Evolutionary conservation across 441 rosid genomes (phyloP).

Genomic region (Metrosideros polymorpha): DNA sequence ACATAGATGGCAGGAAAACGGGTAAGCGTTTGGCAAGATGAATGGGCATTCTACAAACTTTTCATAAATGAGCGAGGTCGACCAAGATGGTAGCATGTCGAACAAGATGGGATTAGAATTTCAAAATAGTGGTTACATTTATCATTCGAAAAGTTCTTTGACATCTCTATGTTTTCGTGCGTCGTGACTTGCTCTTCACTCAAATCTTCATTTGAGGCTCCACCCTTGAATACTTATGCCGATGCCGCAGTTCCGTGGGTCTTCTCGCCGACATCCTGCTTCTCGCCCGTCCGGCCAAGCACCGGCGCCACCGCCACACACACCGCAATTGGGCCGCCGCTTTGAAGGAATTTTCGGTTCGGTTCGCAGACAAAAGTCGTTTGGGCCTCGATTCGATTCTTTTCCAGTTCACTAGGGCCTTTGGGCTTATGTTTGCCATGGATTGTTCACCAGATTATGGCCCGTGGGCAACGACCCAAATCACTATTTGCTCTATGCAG

Average conservation of each 20-base stretch:
- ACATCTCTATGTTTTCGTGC: fast-evolving
- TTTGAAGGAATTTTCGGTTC: not conserved
- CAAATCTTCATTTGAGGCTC: not conserved
- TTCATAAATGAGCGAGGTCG: not conserved
- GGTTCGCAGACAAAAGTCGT: not conserved
- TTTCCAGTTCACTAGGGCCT: not conserved
- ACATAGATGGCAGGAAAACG: not conserved
- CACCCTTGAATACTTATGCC: not conserved
- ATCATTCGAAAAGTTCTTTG: not conserved
- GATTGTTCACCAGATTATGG: not conserved
- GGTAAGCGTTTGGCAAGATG: fast-evolving
- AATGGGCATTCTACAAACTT: not conserved
- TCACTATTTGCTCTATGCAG: not conserved
- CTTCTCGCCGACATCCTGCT: not conserved
- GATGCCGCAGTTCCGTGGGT: not conserved
- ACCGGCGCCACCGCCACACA: not conserved
- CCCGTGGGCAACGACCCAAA: not conserved
- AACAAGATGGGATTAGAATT: fast-evolving
- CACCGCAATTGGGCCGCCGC: not conserved
- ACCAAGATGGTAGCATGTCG: not conserved
- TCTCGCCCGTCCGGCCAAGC: not conserved
- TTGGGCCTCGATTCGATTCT: not conserved
- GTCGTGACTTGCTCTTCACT: not conserved
- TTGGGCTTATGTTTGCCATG: not conserved
- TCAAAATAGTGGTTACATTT: not conserved